Evolutionary conservation across 805 yeast genomes (phyloP).

Genomic region (Jamesozyma jinghongensis): DNA sequence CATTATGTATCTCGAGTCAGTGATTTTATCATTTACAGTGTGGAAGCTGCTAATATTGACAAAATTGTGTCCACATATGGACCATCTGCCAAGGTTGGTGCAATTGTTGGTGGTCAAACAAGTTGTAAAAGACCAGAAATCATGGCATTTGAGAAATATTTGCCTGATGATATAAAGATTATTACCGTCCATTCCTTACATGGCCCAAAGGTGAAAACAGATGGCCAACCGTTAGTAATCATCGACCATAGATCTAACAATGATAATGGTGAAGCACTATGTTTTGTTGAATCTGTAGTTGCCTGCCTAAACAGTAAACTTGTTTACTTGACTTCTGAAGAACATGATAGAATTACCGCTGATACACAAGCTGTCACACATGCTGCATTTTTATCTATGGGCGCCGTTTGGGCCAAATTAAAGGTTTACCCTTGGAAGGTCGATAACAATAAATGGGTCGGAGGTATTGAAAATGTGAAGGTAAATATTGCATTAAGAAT

Average conservation of each 20-base stretch:
- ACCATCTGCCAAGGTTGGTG: slow-evolving; percentile 77
- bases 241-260: slow-evolving; percentile 57
- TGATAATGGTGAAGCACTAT: slow-evolving; percentile 38
- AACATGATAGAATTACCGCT: slow-evolving; percentile 92
- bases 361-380: slow-evolving; percentile 98
- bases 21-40: slow-evolving; percentile 82
- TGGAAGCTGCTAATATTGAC: slow-evolving; percentile 80
- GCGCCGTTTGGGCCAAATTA: slow-evolving; percentile 82
- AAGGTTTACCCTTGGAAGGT: slow-evolving; percentile 80
- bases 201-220: slow-evolving; percentile 83
- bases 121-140: slow-evolving; percentile 91
- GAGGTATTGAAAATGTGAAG: slow-evolving; percentile 94
- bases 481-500: slow-evolving; percentile 87
- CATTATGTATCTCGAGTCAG: slow-evolving; percentile 71
- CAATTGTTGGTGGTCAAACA: slow-evolving; percentile 97
- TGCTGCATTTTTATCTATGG: slow-evolving; percentile 95
- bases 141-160: slow-evolving; percentile 62
- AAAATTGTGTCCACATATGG: slow-evolving; percentile 70
- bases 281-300: slow-evolving; percentile 54
- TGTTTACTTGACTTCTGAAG: slow-evolving; percentile 71
- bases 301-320: slow-evolving; percentile 68
- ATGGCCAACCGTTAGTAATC: slow-evolving; percentile 87
- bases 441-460: slow-evolving; percentile 56
- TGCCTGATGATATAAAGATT: slow-evolving; percentile 76
- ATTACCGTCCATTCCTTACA: slow-evolving; percentile 86